phyloP scores from a whole-genome alignment of 2,329 filamentous ascomycete species.

The Rasamsonia emersonii region DNA sequence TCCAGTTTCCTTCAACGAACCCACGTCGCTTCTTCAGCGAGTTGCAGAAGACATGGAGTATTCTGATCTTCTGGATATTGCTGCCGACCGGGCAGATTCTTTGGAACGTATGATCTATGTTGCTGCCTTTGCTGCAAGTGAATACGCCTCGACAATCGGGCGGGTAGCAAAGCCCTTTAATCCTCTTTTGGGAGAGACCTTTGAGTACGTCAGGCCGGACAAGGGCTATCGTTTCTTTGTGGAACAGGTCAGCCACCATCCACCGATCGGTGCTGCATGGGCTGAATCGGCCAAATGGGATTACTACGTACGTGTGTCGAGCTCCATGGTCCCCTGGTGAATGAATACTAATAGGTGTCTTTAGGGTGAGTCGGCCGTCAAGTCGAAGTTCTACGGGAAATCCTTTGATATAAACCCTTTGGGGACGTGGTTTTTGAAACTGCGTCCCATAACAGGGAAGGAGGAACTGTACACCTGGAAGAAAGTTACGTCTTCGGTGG shows the following conservation, averaged over 20 bases:
- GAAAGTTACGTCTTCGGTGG: conserved; percentile 94
- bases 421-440: conserved; percentile 89
- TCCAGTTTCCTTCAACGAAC: conserved; percentile 97
- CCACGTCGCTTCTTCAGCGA: conserved; percentile 87
- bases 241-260: conserved; percentile 96
- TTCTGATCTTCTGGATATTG: conserved; percentile 79
- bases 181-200: conserved; percentile 89
- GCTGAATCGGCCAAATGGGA: conserved; percentile 92
- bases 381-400: conserved; percentile 94
- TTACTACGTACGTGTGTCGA: conserved; percentile 55
- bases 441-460: conserved; percentile 66
- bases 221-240: conserved; percentile 98
- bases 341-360: conserved; percentile 11
- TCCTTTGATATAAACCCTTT: conserved; percentile 96
- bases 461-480: conserved; percentile 97
- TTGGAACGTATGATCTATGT: conserved; percentile 91
- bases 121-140: conserved; percentile 87
- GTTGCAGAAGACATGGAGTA: conserved; percentile 99
- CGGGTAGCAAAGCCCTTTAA: conserved; percentile 98
- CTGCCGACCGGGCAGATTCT: conserved; percentile 75
- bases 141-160: conserved; percentile 93
- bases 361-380: conserved; percentile 86
- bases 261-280: conserved; percentile 85
- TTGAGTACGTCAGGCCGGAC: conserved; percentile 90
- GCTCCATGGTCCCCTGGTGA: neutral